Conservation (phyloP, 108 stramenopile species). For the Discostella pseudostelligera region DNA sequence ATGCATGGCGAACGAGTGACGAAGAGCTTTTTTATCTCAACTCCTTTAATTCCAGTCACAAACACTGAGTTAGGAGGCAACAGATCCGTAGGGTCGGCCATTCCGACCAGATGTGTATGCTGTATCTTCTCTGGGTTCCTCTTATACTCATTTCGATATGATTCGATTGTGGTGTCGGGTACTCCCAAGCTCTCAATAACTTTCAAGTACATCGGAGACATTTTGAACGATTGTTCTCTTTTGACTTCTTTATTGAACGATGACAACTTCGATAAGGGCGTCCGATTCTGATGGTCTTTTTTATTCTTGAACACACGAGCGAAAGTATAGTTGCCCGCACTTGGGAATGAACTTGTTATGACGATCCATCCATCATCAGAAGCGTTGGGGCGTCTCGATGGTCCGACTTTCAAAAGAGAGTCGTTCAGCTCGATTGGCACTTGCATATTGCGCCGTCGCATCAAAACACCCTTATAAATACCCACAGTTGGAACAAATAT, state of each 20-base stretch:
- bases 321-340: not conserved
- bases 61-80: conserved; percentile 51
- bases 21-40: conserved; percentile 28
- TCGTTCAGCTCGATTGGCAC: conserved; percentile 46
- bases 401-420: conserved; percentile 53
- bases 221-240: conserved; percentile 11
- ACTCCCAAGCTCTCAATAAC: conserved; percentile 34
- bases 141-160: conserved; percentile 19
- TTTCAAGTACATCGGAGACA: conserved; percentile 34
- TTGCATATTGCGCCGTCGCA: conserved; percentile 22
- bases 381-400: conserved; percentile 23
- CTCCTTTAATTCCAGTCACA: conserved; percentile 37
- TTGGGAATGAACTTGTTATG: conserved; percentile 20
- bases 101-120: conserved; percentile 51
- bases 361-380: conserved; percentile 15
- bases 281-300: conserved; percentile 1
- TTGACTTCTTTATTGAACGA: conserved; percentile 14
- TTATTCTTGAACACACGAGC: conserved; percentile 5
- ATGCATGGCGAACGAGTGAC: conserved; percentile 51
- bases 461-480: conserved; percentile 51
- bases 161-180: conserved; percentile 1
- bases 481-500: conserved; percentile 25
- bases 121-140: conserved; percentile 21
- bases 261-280: conserved; percentile 5
- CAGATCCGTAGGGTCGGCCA: conserved; percentile 51